Conservation (phyloP, 2,329 filamentous ascomycete species). For the Stagonosporopsis cucurbitacearum region DNA sequence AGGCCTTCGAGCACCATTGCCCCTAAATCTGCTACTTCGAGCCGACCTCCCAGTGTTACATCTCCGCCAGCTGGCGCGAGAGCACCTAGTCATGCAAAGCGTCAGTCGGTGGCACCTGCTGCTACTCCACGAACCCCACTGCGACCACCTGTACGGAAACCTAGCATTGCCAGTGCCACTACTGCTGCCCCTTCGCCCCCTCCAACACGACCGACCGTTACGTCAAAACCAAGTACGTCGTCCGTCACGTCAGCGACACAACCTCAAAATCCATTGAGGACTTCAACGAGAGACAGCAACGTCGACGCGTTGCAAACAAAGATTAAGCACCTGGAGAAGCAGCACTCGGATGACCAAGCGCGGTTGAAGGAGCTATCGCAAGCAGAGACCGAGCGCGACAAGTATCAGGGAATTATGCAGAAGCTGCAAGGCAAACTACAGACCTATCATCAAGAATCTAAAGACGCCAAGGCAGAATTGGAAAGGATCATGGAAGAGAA, state of each 20-base stretch:
- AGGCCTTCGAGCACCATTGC: conserved; percentile 35
- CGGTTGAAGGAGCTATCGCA: conserved; percentile 80
- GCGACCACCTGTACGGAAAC: conserved; percentile 26
- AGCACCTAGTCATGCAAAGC: conserved; percentile 21
- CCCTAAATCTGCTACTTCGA: conserved; percentile 17
- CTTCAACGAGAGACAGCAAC: conserved; percentile 30
- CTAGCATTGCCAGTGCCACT: conserved; percentile 26
- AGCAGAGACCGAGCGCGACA: conserved; percentile 76
- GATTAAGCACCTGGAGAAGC: conserved; percentile 84
- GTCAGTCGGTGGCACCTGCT: conserved; percentile 28
- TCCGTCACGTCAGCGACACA: conserved; percentile 14
- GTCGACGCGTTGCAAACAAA: conserved; percentile 90
- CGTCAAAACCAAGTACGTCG: conserved; percentile 24
- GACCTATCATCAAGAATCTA: conserved; percentile 79
- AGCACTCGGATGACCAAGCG: conserved; percentile 82
- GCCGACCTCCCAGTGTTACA: conserved; percentile 22
- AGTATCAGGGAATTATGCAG: conserved; percentile 83
- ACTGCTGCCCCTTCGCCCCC: conserved; percentile 17
- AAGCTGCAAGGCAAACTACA: conserved; percentile 91
- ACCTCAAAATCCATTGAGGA: conserved; percentile 21
- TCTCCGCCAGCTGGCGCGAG: conserved; percentile 13
- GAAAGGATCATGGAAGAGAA: conserved; percentile 76
- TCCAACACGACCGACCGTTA: conserved; percentile 8
- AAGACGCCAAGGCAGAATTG: conserved; percentile 75
- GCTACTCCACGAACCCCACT: conserved; percentile 17